These are phyloP conservation scores for sorghum (Sorghum bicolor) DNA, from an alignment of 176 grass and related monocot species.

Conservation along the genomic window Sorghum_bicolor_NCBIv3 NC_012878.2:51882501-51883000, in stretches of 20 bases:
- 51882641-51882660: constrained; percentile 13
- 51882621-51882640: background rate
- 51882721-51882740: background rate
- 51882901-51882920: no score
- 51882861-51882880: no score
- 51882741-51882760: background rate
- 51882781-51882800: background rate
- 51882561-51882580: background rate
- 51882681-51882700: background rate
- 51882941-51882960: no score
- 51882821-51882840: background rate
- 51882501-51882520: constrained; percentile 1
- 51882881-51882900: no score
- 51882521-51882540: background rate
- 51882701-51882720: constrained; percentile 16
- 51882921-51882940: no score
- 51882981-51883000: no score
- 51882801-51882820: background rate
- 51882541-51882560: background rate
- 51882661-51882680: background rate
- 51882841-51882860: no score
- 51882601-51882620: background rate
- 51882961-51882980: no score
- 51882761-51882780: background rate
- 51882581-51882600: background rate